phyloP scores from a whole-genome alignment of 2,329 filamentous ascomycete genomes.

The Fusarium camptoceras region DNA sequence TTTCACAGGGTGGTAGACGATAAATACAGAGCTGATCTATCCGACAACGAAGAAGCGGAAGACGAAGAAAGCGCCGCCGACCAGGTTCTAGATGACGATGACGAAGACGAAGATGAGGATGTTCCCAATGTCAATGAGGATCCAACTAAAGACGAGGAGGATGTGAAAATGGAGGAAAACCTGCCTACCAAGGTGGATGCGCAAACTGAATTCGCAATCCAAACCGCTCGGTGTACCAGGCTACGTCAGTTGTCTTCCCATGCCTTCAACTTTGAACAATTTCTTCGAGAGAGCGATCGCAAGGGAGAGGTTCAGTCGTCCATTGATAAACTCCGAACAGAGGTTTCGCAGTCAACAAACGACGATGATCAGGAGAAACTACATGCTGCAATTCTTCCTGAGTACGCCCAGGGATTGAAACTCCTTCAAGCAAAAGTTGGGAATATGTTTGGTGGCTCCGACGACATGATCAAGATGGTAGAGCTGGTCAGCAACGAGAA shows the following conservation, averaged over 20 bases:
- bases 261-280: constrained; percentile 45
- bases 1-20: background rate
- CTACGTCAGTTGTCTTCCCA: constrained; percentile 47
- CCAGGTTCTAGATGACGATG: too few relatives aligned
- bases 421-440: background rate
- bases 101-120: background rate
- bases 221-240: background rate
- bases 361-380: background rate
- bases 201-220: background rate
- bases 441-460: background rate
- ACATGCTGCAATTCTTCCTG: fast-evolving
- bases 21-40: background rate
- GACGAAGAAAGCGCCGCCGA: too few relatives aligned
- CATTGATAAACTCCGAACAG: background rate
- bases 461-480: constrained; percentile 37
- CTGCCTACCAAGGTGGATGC: fast-evolving
- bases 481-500: constrained; percentile 28
- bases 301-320: background rate
- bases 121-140: background rate
- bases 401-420: background rate
- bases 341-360: fast-evolving
- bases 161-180: background rate
- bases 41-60: background rate
- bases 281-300: constrained; percentile 22
- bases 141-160: background rate